Conservation (phyloP, 768 basidiomycete species). For the Naematelia aurantialba region DNA sequence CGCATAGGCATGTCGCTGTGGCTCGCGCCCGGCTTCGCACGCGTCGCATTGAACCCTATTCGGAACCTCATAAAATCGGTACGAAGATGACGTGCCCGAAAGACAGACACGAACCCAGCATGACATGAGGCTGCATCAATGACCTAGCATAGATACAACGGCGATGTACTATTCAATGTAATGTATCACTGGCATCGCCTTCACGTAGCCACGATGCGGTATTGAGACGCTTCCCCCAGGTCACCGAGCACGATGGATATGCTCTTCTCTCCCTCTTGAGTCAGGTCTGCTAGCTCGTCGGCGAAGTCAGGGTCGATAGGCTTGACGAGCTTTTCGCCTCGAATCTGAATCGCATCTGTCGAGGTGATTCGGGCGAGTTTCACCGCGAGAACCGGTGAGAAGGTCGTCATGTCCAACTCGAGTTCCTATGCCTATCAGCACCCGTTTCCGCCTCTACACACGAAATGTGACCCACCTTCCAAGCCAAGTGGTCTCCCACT, state of each 20-base stretch:
- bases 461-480: no score
- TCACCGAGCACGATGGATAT: background rate
- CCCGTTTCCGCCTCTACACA: no score
- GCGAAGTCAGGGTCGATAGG: background rate
- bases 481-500: conserved; percentile 21
- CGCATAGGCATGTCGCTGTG: conserved; percentile 71
- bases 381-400: conserved; percentile 26
- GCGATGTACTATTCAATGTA: no score
- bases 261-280: conserved; percentile 2
- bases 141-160: no score
- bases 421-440: conserved; percentile 24
- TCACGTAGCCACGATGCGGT: background rate
- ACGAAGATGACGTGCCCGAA: conserved; percentile 2
- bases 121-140: no score
- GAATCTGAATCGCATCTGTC: background rate
- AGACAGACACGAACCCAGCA: no score
- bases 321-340: background rate
- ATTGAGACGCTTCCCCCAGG: background rate
- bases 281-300: background rate
- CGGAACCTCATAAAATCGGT: conserved; percentile 37
- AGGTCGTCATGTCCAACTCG: conserved; percentile 32
- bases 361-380: conserved; percentile 17
- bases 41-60: conserved; percentile 64
- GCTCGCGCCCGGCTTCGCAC: conserved; percentile 68
- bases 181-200: no score